Evolutionary conservation across 1,284 basidiomycete species (phyloP), one percentile per base, ranked within the genome.

Genomic region (Xanthoconium separans): DNA sequence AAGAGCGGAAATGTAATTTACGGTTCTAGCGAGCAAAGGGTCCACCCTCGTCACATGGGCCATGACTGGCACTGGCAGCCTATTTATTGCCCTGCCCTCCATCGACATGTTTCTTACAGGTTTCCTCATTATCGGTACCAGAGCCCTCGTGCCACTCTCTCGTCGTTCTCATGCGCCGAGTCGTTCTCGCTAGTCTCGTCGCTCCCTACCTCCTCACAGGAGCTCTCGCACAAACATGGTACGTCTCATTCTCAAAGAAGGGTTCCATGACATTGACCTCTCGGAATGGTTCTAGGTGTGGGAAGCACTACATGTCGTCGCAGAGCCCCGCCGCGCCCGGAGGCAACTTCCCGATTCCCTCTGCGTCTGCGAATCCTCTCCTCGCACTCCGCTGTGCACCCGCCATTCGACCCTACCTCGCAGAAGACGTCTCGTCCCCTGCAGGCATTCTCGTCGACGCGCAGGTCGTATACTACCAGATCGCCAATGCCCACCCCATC

Each of bases 181-280:
- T 55, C 33, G n/a, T 33, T 33, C 34, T 65, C 29, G 44, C 47
- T 18, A 20, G 33, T 24, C 24, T 61, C 45, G 29, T 65, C 18
- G 16, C 20, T 6, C 8, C 51, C 16, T 52, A 42, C 24, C 52
- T 77, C 60, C 46, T 65, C 39, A 41, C 56, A 18, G 50, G 43
- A 20, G 56, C 43, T 27, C 46, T 58, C 18, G 71, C 70, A 31
- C 68, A 73, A 47, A 73, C 71, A 62, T 72, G 72, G 72, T 72
- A 49, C 15, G 58, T 4, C 29, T 2, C 34, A n/a, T 39, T 22
- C 18, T 30, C 5, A 15, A 24, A 34, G 4, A 12, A 1, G 6
- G 0, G 6, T 27, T 34, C 34, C n/a, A 44, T 18, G 12, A 16
- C 24, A 2, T 18, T 60, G 51, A 55, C 37, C 20, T 27, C 27